Base-by-base conservation (phyloP, 169 alveolate species). In the Cryptosporidium muris region DNA sequence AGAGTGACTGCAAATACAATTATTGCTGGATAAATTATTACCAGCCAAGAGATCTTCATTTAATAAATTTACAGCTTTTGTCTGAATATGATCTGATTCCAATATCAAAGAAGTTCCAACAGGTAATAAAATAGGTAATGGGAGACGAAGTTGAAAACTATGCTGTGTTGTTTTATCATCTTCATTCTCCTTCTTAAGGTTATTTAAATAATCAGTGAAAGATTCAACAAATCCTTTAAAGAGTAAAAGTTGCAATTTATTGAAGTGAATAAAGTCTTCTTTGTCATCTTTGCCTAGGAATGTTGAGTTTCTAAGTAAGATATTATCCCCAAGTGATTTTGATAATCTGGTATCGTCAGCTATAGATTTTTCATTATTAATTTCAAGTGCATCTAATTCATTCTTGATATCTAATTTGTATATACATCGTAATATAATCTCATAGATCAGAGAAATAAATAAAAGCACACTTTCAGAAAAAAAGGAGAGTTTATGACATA, bases 401-500 rank as follows among this genome's bases (percentile, higher is more conserved):
- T 8, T 2, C 65, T 1, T 60, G 25, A 2, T 60, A n/a, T 11
- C 25, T 7, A 11, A 12, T 12, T 5, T 38, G 9, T 6, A 2
- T 14, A 60, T 16, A 25, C 3, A 11, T n/a, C 4, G 25, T 8
- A 60, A 16, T 60, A 9, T 16, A 2, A 74, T 58, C 48, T 74
- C 85, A 7, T 58, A 4, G 14, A 74, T 74, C 34, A 74, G 34
- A 9, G 47, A 54, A 16, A 49, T 40, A 48, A 58, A 74, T 4
- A 74, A 40, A 12, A 74, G 16, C 0, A 68, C 60, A 12, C 74
- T 43, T 34, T 74, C 74, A 36, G 85, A n/a, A 34, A 74, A 51
- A 2, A 74, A 12, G 34, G 85, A 74, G 43, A 74, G 66, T n/a
- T 74, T 74, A 9, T 74, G 85, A 45, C 66, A 58, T 11, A 74